Percentiles rank a stretch among this genome's conserved stretches.
phyloP scores from a whole-genome alignment of 2,329 filamentous ascomycete species.

The Allantophomopsis lycopodina region DNA sequence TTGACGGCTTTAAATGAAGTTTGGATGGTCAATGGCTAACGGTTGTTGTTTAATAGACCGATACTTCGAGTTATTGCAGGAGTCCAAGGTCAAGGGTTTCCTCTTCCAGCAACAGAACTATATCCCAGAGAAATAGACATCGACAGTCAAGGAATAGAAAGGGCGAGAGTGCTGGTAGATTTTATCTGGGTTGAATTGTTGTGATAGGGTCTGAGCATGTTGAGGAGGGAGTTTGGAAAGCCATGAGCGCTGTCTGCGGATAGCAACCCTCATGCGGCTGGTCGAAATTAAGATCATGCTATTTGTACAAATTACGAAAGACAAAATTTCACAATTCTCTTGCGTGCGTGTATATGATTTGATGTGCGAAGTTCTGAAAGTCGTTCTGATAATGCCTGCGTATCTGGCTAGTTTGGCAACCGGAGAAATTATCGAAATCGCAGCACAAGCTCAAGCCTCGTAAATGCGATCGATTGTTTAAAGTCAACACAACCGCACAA shows the following conservation, averaged over 20 bases:
- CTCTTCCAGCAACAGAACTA: slow-evolving; percentile 73
- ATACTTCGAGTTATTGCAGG: slow-evolving; percentile 66
- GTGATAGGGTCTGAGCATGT: too few relatives aligned
- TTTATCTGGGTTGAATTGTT: too few relatives aligned
- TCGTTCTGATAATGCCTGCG: slow-evolving; percentile 12
- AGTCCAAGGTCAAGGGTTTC: slow-evolving; percentile 66
- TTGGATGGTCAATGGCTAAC: slow-evolving; percentile 2
- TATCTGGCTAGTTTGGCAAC: slow-evolving; percentile 4
- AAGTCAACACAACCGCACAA: slow-evolving; percentile 13
- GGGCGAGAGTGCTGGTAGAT: too few relatives aligned
- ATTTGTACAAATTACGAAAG: slow-evolving; percentile 3
- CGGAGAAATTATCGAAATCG: slow-evolving; percentile 7
- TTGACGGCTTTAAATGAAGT: too few relatives aligned
- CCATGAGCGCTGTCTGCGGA: too few relatives aligned
- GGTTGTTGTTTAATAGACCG: slow-evolving; percentile 38
- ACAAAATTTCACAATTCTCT: not conserved
- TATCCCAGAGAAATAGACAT: slow-evolving; percentile 29
- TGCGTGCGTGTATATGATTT: too few relatives aligned
- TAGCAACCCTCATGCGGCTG: too few relatives aligned
- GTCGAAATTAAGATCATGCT: too few relatives aligned
- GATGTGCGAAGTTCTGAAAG: not conserved
- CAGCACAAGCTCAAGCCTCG: not conserved
- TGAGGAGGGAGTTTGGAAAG: too few relatives aligned
- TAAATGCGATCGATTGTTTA: not conserved
- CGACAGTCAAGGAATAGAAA: not conserved